Base-by-base conservation (phyloP, 495 filamentous ascomycete species). In the Amorphotheca resinae region DNA sequence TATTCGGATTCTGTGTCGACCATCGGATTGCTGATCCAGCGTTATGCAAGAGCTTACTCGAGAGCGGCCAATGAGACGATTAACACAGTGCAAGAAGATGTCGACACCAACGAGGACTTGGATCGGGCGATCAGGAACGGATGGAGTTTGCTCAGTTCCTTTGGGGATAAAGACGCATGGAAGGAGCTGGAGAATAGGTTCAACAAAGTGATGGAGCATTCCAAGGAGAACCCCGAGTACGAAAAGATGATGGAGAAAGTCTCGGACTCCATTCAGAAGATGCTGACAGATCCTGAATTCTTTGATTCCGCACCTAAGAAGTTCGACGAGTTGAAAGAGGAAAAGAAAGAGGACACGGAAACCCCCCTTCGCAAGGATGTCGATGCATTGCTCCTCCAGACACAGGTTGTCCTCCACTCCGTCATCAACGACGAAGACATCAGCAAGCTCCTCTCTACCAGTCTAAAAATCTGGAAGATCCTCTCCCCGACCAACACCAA, bases 1-100 rank as follows among this genome's bases (percentile, higher is more conserved):
- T 95, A 95, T 56, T 76, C 77, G 0, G 79, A 93, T 42, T 93
- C 86, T 0, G 84, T 94, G 3, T 80, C 82, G 1, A 88, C 82
- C 0, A 54, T 96, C 31, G 72, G 76, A 3, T 62, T 81, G 2
- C 66, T 96, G 33, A 67, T 95, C 33, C 76, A 85, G 53, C 74
- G 79, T 25, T 95, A 94, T 54, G 81, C 78, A 21, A 68, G 76
- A 48, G 62, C 77, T 9, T 95, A 95, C 57, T 80, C 84, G 3
- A 75, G 72, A 43, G 81, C 78, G 2, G 72, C 74, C 2, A 72
- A 79, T 33, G 64, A 82, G 18, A 71, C 82, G 0, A 62, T 78
- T 7, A 64, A 69, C 15, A 64, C 76, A 2, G 70, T 77, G 1
- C 69, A 82, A 42, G 74, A 83, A 35, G 82, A 86, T 52, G 62